Conservation (phyloP, 1,284 basidiomycete genomes). For the Erythrobasidium hasegawianum region DNA sequence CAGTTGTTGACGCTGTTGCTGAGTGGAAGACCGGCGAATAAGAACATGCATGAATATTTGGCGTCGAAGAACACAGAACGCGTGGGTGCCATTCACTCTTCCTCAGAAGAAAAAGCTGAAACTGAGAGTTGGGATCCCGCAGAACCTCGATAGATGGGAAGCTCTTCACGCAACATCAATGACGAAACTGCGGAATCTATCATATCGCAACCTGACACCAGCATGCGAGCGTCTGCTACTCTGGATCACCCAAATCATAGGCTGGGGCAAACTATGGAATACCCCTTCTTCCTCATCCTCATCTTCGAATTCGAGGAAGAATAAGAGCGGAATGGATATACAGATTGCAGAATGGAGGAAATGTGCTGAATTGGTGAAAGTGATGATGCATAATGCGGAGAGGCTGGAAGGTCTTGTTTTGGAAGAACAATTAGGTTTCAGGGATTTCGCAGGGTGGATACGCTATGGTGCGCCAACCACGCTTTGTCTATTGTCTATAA, state of each 20-base stretch:
- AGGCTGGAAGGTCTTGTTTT: slow-evolving; percentile 12
- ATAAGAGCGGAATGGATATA: no score
- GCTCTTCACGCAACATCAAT: slow-evolving; percentile 7
- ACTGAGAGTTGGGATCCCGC: neutral
- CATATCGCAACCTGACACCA: slow-evolving; percentile 26
- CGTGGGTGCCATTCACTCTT: no score
- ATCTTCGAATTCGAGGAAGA: no score
- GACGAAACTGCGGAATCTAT: slow-evolving; percentile 4
- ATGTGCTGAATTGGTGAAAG: slow-evolving; percentile 5
- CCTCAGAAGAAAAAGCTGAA: neutral
- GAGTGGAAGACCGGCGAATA: slow-evolving; percentile 24
- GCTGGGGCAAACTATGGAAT: slow-evolving; percentile 15
- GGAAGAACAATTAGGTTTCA: slow-evolving; percentile 29
- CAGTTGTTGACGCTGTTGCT: slow-evolving; percentile 17
- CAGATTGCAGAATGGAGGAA: no score
- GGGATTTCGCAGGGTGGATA: slow-evolving; percentile 33
- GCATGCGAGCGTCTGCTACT: slow-evolving; percentile 23
- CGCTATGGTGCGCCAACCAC: slow-evolving; percentile 32
- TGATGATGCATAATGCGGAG: slow-evolving; percentile 15
- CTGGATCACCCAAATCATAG: slow-evolving; percentile 28
- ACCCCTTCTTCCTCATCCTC: neutral
- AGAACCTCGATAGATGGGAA: slow-evolving; percentile 35
- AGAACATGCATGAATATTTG: slow-evolving; percentile 24
- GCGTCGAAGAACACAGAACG: slow-evolving; percentile 28
- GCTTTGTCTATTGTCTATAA: no score